phyloP scores from a whole-genome alignment of 768 basidiomycete species.

The Krasilnikovozyma curviuscula region DNA sequence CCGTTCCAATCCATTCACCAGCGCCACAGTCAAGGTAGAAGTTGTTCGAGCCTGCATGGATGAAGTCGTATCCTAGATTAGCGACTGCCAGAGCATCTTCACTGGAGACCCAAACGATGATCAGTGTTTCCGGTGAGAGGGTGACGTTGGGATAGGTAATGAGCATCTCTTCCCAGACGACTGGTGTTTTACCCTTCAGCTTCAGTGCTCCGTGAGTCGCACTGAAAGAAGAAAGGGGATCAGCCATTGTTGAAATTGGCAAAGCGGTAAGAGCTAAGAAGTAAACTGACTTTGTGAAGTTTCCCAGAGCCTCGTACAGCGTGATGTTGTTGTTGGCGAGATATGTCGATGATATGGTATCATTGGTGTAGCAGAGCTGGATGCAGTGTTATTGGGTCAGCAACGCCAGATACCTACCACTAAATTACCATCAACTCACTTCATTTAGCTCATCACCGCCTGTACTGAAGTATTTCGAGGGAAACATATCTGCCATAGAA shows the following conservation, averaged over 20 bases:
- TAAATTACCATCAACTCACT: conserved; percentile 35
- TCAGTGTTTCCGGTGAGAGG: conserved; percentile 26
- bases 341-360: conserved; percentile 39
- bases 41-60: conserved; percentile 54
- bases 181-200: conserved; percentile 45
- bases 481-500: conserved; percentile 32
- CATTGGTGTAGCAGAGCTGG: conserved; percentile 27
- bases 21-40: conserved; percentile 46
- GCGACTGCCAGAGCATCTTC: conserved; percentile 41
- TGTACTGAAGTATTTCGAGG: conserved; percentile 48
- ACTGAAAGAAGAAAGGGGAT: too few relatives aligned
- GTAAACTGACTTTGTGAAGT: conserved; percentile 44
- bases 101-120: conserved; percentile 48
- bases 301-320: conserved; percentile 43
- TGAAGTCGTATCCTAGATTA: conserved; percentile 39
- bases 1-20: conserved; percentile 48
- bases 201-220: conserved; percentile 41
- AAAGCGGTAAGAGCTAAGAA: too few relatives aligned
- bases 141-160: conserved; percentile 10
- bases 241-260: too few relatives aligned
- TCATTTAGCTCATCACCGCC: conserved; percentile 68
- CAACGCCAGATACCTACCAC: background rate
- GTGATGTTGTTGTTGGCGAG: conserved; percentile 37
- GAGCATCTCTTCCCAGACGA: conserved; percentile 73
- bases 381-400: background rate